phyloP scores from a whole-genome alignment of 257 asterid genomes.

The Lithospermum erythrorhizon region DNA sequence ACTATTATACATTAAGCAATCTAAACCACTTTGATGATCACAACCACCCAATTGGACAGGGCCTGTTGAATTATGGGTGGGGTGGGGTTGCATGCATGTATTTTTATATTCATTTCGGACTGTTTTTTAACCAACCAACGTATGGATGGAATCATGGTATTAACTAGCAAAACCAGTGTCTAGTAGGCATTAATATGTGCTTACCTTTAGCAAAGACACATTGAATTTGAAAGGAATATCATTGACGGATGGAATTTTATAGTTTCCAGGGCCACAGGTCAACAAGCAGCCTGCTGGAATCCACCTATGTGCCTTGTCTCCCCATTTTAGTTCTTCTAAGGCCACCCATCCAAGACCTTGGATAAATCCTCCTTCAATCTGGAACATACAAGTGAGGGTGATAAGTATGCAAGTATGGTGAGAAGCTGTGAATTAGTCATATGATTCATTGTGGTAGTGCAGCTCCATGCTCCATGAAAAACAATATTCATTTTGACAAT shows the following conservation, averaged over 20 bases:
- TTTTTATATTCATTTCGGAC: neutral
- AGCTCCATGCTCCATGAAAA: too few species aligned
- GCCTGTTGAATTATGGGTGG: too few species aligned
- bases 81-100: too few species aligned
- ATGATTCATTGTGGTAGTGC: too few species aligned
- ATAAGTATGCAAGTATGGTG: slow-evolving; percentile 1
- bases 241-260: slow-evolving; percentile 81
- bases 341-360: slow-evolving; percentile 98
- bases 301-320: slow-evolving; percentile 88
- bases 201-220: slow-evolving; percentile 82
- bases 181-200: neutral
- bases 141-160: too few species aligned
- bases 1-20: too few species aligned
- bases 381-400: slow-evolving; percentile 10
- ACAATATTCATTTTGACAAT: too few species aligned
- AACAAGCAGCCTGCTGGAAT: slow-evolving; percentile 55
- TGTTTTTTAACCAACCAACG: too few species aligned
- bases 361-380: slow-evolving; percentile 92
- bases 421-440: too few species aligned
- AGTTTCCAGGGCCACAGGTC: slow-evolving; percentile 85
- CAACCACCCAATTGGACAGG: too few species aligned
- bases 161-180: neutral
- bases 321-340: slow-evolving; percentile 94
- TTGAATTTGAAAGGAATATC: slow-evolving; percentile 73
- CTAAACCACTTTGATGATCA: too few species aligned